Evolutionary conservation across 345 rosid species (phyloP).

Genomic region (Salix udensis): DNA sequence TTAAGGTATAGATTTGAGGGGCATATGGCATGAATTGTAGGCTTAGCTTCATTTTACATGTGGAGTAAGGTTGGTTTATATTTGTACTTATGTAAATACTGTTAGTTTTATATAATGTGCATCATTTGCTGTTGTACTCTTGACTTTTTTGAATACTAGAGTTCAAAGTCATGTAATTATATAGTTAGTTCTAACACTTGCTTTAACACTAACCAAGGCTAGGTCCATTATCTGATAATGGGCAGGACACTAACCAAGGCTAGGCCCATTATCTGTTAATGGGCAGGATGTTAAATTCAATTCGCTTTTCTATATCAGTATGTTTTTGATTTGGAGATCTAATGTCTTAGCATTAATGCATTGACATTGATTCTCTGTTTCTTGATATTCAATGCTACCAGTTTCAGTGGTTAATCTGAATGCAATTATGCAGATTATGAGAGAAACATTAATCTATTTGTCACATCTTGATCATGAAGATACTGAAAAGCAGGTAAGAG

Average conservation of each 20-base stretch:
- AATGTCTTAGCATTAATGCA: background rate
- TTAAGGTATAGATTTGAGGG: background rate
- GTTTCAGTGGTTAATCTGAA: slow-evolving; percentile 8
- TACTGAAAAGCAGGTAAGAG: slow-evolving; percentile 90
- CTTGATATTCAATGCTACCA: background rate
- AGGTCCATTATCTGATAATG: background rate
- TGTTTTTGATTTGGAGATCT: slow-evolving; percentile 2
- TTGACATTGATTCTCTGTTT: background rate
- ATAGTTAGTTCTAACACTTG: background rate
- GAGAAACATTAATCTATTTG: slow-evolving; percentile 91
- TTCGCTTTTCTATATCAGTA: background rate
- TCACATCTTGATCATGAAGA: slow-evolving; percentile 98
- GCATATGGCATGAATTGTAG: background rate
- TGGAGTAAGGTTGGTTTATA: background rate
- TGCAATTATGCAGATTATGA: slow-evolving; percentile 70
- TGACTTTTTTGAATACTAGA: background rate
- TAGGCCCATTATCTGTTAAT: background rate
- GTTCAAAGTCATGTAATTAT: background rate
- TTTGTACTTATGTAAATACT: too few species aligned
- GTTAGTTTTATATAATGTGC: background rate
- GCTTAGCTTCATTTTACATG: background rate
- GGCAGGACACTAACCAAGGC: background rate
- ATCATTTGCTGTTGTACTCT: background rate
- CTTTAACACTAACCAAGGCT: background rate
- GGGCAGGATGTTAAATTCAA: background rate